phyloP scores from a whole-genome alignment of 768 basidiomycete genomes.

The Fistulinella prunicolor region DNA sequence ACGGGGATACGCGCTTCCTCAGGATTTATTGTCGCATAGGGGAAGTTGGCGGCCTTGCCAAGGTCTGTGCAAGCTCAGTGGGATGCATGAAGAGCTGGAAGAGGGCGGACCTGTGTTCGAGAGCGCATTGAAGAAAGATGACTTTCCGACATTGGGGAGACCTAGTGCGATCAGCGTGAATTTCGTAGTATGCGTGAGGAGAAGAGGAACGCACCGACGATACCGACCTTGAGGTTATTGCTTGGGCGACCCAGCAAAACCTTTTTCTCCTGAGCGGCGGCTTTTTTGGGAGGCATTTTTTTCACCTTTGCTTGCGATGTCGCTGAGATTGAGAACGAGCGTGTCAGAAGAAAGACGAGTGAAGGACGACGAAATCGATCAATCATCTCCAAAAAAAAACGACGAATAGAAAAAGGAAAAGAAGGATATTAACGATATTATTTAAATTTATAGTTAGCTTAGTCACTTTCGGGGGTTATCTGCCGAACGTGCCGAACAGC shows the following conservation, averaged over 20 bases:
- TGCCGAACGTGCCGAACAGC: slow-evolving; percentile 20
- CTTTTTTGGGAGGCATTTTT: slow-evolving; percentile 93
- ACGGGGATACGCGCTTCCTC: slow-evolving; percentile 96
- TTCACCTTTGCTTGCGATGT: slow-evolving; percentile 42
- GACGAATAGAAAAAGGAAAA: too few relatives aligned
- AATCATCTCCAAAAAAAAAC: slow-evolving; percentile 27
- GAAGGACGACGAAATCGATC: slow-evolving; percentile 30
- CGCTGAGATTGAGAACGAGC: slow-evolving; percentile 38
- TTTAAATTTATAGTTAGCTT: slow-evolving; percentile 3
- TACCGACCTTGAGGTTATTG: slow-evolving; percentile 98
- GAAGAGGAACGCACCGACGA: slow-evolving; percentile 75
- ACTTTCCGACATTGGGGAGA: slow-evolving; percentile 96
- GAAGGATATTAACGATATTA: not conserved
- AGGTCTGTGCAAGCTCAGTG: slow-evolving; percentile 51
- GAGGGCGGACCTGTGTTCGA: slow-evolving; percentile 74
- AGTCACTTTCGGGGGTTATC: slow-evolving; percentile 13
- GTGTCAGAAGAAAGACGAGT: slow-evolving; percentile 14
- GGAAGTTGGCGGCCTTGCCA: slow-evolving; percentile 96
- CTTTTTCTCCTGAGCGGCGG: slow-evolving; percentile 75
- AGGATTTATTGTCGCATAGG: slow-evolving; percentile 91
- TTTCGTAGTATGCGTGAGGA: not conserved
- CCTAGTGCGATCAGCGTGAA: slow-evolving; percentile 41
- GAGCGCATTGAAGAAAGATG: slow-evolving; percentile 97
- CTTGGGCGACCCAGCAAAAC: slow-evolving; percentile 83
- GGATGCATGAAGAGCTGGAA: not conserved